Base-by-base conservation (phyloP, 2,329 filamentous ascomycete species). In the Aureobasidium uvarum region DNA sequence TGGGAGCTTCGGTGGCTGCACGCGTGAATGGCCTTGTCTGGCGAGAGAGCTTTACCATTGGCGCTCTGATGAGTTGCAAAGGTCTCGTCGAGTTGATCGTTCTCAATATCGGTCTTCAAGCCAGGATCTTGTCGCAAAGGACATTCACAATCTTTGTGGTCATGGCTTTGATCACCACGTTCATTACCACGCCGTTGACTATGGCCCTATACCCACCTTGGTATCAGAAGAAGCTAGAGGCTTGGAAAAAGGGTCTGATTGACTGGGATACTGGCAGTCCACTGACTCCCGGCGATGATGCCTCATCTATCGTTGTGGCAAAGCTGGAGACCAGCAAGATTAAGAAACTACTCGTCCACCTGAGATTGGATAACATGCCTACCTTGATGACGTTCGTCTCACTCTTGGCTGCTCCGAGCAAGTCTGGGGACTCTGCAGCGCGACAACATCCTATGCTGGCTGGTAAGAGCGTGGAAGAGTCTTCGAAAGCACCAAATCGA, bases 131-230 rank as follows among this genome's bases (percentile, higher is more conserved):
- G 20, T 93, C 89, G 66, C 84, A 83, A 0, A 82, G 90, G 18
- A 96, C 92, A 0, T 96, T 96, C 72, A 96, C 92, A 62, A 96
- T 96, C 64, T 96, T 96, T 70, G 92, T 96, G 25, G 90, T 96
- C 72, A 96, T 96, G 92, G 92, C 92, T 10, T 81, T 96, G 2
- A 81, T 96, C 38, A 96, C 92, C 0, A 96, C 92, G 0, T 92
- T 96, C 66, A 78, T 86, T 0, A 96, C 92, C 0, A 93, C 92
- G 0, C 92, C 92, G 0, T 77, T 96, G 46, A 90, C 89, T 1
- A 83, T 85, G 14, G 81, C 80, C 62, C 80, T 96, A 7, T 96
- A 96, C 69, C 92, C 92, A 1, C 83, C 85, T 4, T 89, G 83
- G 85, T 92, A 92, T 71, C 88, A 89, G 73, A 84, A 85, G 76